Evolutionary conservation across 768 basidiomycete genomes (phyloP), one percentile per base, ranked within the genome.

Genomic region (Lactarius sp.): DNA sequence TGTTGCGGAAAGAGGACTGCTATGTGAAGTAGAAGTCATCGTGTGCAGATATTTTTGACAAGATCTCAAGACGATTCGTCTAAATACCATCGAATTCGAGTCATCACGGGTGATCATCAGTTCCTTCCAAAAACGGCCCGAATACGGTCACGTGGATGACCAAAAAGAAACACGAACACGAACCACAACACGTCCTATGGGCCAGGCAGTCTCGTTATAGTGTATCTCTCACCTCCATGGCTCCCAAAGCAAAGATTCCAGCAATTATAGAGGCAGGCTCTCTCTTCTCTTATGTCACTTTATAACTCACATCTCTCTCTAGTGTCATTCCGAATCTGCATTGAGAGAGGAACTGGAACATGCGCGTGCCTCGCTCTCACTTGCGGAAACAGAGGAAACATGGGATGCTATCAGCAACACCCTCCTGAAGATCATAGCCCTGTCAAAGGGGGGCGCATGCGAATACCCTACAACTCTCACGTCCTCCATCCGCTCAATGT

Each of bases 301-400:
- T 27, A n/a, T 31, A 6, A 44, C 22, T 53, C 12, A 34, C 20
- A 5, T 3, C 4, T 16, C 2, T 13, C 18, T 22, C 14, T 27
- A 69, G 69, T 69, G 68, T 49, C 59, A 69, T 56, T 69, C 69
- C 14, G 66, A 61, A 37, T 56, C 55, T 33, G 44, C 16, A 14
- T 33, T 69, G 39, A 49, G 60, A 14, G 55, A 59, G 22, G 55
- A 69, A n/a, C 53, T 66, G 59, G 64, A 55, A 12, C 27, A 73
- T 44, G 67, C 82, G 22, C 78, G 78, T 61, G 71, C 76, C 66
- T 71, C 75, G 27, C 65, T 83, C 20, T 70, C 75, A 59, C 76
- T 82, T 14, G 70, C 78, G 39, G 91, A 93, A 73, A 83, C 87
- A 3, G 91, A 93, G 71, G 89, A 93, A 34, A 83, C 83, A 14